phyloP scores from a whole-genome alignment of 129 eudicot genomes.

The Kitagawia praeruptora region DNA sequence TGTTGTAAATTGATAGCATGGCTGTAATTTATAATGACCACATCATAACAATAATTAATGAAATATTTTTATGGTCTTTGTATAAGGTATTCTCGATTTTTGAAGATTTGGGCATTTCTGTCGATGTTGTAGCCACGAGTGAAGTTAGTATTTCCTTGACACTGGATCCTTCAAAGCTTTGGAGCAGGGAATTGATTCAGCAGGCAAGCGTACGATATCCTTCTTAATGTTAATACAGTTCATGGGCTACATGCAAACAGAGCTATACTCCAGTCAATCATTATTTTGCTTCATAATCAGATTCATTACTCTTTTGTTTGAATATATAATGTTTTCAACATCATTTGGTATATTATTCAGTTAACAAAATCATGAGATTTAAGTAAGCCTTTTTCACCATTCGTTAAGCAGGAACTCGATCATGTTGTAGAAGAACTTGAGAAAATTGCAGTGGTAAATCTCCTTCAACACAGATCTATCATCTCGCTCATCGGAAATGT shows the following conservation, averaged over 20 bases:
- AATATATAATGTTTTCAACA: background rate
- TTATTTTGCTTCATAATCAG: background rate
- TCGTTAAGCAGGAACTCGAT: slow-evolving; percentile 68
- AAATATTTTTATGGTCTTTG: background rate
- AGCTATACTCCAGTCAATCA: background rate
- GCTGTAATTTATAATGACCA: background rate
- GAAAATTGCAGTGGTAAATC: slow-evolving; percentile 86
- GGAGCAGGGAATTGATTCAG: slow-evolving; percentile 59
- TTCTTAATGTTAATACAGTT: background rate
- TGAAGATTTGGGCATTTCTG: slow-evolving; percentile 58
- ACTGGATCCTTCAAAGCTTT: slow-evolving; percentile 59
- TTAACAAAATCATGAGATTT: slow-evolving; percentile 7
- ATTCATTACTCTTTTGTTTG: background rate
- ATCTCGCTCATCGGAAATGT: slow-evolving; percentile 97
- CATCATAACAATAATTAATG: background rate
- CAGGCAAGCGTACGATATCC: slow-evolving; percentile 50
- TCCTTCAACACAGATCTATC: slow-evolving; percentile 75
- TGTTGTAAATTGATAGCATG: background rate
- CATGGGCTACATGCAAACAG: background rate
- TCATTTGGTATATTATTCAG: background rate
- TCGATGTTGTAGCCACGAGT: slow-evolving; percentile 65
- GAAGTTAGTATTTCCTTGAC: slow-evolving; percentile 63
- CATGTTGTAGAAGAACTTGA: slow-evolving; percentile 90
- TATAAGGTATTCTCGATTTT: slow-evolving; percentile 50
- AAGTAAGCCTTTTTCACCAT: slow-evolving; percentile 8